Percentiles rank a stretch among this genome's conserved stretches.
Evolutionary conservation across 257 asterid species (phyloP).

Genomic region (Osmanthus fragrans): DNA sequence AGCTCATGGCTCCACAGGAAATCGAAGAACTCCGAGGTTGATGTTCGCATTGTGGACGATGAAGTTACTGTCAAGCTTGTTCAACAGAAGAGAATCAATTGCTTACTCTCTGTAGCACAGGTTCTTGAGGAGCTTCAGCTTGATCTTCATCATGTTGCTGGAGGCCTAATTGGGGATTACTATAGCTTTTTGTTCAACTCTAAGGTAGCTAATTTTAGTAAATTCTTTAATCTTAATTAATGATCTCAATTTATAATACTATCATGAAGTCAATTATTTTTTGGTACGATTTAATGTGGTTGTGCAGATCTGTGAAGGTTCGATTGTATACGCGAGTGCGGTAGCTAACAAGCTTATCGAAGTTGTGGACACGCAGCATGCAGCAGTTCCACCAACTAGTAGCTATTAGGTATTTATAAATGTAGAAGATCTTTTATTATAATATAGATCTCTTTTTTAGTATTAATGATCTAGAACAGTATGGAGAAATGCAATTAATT

Average conservation of each 20-base stretch:
- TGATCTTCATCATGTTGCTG: constrained; percentile 89
- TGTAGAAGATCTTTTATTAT: no score
- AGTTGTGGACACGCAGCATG: constrained; percentile 69
- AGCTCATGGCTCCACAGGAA: constrained; percentile 94
- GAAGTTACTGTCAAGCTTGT: constrained; percentile 86
- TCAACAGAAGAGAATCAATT: constrained; percentile 84
- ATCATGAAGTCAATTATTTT: background rate
- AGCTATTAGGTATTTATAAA: constrained; percentile 46
- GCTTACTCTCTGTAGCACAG: constrained; percentile 67
- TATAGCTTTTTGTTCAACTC: constrained; percentile 80
- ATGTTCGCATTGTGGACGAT: constrained; percentile 71
- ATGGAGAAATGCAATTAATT: background rate
- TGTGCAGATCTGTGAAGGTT: constrained; percentile 85
- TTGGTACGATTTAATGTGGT: background rate
- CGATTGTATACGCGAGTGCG: constrained; percentile 79
- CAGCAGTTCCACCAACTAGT: constrained; percentile 58
- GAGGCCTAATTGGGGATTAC: constrained; percentile 85
- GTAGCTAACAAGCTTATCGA: constrained; percentile 87
- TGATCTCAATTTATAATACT: background rate
- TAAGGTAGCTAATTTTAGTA: constrained; percentile 48
- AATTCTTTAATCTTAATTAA: background rate
- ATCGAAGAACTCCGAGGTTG: constrained; percentile 77
- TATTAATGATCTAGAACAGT: background rate
- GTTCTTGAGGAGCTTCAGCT: constrained; percentile 82
- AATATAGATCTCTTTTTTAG: no score